These are phyloP conservation scores for Cronartium quercuum DNA, from an alignment of 1,284 basidiomycete species.

Conservation along the genomic window DNA sequence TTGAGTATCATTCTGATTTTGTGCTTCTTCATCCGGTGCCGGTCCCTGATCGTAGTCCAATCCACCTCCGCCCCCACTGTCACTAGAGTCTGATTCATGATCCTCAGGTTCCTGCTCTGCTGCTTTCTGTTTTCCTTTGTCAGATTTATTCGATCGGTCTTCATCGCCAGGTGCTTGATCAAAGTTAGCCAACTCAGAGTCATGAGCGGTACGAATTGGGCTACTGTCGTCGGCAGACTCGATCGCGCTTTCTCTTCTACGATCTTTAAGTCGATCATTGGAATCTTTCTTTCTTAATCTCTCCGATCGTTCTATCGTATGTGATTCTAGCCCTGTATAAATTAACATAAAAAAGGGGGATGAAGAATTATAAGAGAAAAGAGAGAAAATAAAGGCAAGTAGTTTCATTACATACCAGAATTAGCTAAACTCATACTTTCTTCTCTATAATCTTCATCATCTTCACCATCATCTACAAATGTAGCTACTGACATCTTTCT, in stretches of 20 bases:
- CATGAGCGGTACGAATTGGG: slow-evolving; percentile 10
- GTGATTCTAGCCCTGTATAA: slow-evolving; percentile 2
- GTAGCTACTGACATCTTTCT: slow-evolving; percentile 32
- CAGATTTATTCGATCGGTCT: neutral
- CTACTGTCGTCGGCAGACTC: slow-evolving; percentile 6
- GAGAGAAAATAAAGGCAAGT: neutral
- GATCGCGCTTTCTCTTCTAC: slow-evolving; percentile 9
- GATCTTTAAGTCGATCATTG: too few relatives aligned
- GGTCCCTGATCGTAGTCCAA: slow-evolving; percentile 3
- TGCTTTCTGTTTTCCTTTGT: neutral
- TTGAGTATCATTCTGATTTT: neutral
- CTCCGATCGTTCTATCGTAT: neutral
- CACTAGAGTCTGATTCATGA: slow-evolving; percentile 3
- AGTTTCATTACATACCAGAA: neutral
- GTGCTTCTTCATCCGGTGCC: neutral
- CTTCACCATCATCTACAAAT: slow-evolving; percentile 34
- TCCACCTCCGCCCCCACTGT: neutral
- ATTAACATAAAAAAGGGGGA: neutral
- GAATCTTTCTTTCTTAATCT: slow-evolving; percentile 1
- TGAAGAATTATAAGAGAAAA: neutral
- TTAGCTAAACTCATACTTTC: slow-evolving; percentile 36
- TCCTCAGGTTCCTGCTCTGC: slow-evolving; percentile 8
- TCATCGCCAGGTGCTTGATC: slow-evolving; percentile 10
- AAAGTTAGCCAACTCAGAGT: slow-evolving; percentile 29
- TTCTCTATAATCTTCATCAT: slow-evolving; percentile 14